Percentiles rank a stretch among this genome's conserved stretches.
Conservation (phyloP, 139 green algal genomes). For the Coelastrella sp. region DNA sequence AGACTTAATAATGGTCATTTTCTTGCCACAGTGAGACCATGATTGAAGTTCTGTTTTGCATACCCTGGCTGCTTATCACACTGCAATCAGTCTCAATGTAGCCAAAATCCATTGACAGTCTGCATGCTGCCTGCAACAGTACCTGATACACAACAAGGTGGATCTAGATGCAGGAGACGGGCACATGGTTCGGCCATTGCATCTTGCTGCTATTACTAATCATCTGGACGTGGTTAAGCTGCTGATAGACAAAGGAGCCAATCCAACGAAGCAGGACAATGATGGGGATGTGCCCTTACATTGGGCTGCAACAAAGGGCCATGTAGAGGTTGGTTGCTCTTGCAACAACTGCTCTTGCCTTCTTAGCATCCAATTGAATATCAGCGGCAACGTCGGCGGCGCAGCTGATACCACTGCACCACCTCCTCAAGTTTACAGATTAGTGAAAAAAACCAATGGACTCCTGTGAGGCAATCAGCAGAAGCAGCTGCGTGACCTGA, state of each 20-base stretch:
- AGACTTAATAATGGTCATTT: too few species aligned
- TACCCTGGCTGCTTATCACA: too few species aligned
- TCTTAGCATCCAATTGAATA: too few species aligned
- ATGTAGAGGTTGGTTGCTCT: conserved; percentile 2
- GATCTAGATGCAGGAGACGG: conserved; percentile 33
- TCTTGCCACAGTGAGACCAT: too few species aligned
- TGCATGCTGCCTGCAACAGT: not conserved
- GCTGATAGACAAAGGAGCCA: conserved; percentile 35
- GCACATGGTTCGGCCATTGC: conserved; percentile 19
- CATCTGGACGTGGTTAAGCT: not conserved
- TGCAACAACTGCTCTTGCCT: not conserved
- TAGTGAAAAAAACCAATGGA: too few species aligned
- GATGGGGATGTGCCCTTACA: conserved; percentile 36
- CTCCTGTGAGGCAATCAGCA: too few species aligned
- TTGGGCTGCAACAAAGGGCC: conserved; percentile 43
- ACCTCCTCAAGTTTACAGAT: too few species aligned
- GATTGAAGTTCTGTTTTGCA: too few species aligned
- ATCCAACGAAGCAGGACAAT: conserved; percentile 31
- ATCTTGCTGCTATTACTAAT: conserved; percentile 37
- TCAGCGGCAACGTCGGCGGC: too few species aligned
- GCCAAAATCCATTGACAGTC: not conserved
- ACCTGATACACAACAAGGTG: conserved; percentile 19
- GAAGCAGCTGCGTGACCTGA: not conserved
- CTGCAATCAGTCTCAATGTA: too few species aligned
- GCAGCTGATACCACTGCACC: too few species aligned